A percentile compares a stretch with the other conserved stretches of the same genome.
phyloP scores from a whole-genome alignment of 176 grass and related monocot species.

The Phoenix dactylifera region DNA sequence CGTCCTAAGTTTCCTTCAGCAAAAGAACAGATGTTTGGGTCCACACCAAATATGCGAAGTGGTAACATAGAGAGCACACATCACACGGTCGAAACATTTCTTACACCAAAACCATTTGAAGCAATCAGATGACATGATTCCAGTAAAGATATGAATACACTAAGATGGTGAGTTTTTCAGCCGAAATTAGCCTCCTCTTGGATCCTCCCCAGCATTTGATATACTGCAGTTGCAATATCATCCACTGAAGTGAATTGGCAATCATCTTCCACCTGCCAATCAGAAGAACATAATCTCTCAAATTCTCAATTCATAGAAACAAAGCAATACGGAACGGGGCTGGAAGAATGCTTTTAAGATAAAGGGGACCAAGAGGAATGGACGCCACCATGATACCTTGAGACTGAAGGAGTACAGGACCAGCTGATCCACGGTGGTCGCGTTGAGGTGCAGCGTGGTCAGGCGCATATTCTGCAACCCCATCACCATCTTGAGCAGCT shows the following conservation, averaged over 20 bases:
- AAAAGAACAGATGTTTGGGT: no score
- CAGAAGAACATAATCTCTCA: slow-evolving; percentile 7
- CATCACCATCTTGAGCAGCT: slow-evolving; percentile 49
- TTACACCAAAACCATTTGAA: no score
- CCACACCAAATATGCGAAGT: no score
- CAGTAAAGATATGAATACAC: no score
- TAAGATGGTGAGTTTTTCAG: no score
- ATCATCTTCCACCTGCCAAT: slow-evolving; percentile 66
- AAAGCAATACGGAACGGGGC: neutral
- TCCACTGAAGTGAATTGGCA: slow-evolving; percentile 62
- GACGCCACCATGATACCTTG: slow-evolving; percentile 35
- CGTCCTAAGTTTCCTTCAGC: no score
- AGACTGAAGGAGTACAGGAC: slow-evolving; percentile 87
- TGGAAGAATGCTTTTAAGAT: no score
- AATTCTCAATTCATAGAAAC: neutral
- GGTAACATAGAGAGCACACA: no score
- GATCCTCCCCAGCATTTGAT: slow-evolving; percentile 61
- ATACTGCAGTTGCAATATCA: slow-evolving; percentile 52
- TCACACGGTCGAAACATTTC: no score
- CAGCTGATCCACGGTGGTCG: slow-evolving; percentile 54
- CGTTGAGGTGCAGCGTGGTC: slow-evolving; percentile 76
- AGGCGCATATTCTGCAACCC: slow-evolving; percentile 60
- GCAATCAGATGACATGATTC: no score
- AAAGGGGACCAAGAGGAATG: no score
- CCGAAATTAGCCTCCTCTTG: slow-evolving; percentile 32